Evolutionary conservation across 192 early-diverging fungal species (phyloP), one percentile per base, ranked within the genome.

Genomic region (Chytriomyces hyalinus): DNA sequence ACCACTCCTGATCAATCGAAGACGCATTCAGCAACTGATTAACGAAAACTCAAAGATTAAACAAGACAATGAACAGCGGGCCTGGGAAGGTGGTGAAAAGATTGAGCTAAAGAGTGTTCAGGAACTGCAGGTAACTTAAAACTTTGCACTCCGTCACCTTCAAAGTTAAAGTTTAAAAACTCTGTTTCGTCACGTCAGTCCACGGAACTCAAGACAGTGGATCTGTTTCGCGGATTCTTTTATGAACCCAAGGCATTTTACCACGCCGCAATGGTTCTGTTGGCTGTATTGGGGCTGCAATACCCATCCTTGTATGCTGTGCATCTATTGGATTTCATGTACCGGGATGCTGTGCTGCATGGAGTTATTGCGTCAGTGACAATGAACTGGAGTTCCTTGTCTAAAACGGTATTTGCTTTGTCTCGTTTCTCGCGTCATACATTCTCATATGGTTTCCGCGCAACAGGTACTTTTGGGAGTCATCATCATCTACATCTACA

Each of bases 311-410:
- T 83, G 6, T 83, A 77, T 46, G 57, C 80, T 26, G 71, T 81
- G 50, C 81, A 83, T 59, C 61, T 83, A 65, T 63, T 83, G 10
- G 81, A 83, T 65, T 83, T 80, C 51, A 68, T 83, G 62, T 83
- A 80, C 67, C 64, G 81, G 6, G 81, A 83, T 64, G 76, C 73
- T 15, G 81, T 82, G 1, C 47, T 83, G 63, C 81, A 83, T 47
- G 81, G 80, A 43, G 81, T 83, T 46, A 82, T 83, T 59, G 9
- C 65, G 22, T 80, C 78, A 7, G 76, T 83, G 4, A 83, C 81
- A 9, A 8, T 83, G n/a, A 83, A 83, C 62, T 77, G 79, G 75
- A 72, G 60, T 22, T 83, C 81, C 15, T 61, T 83, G 6, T 78
- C 75, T 10, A 82, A 81, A 43, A 83, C 81, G 11, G 81, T 81